Conservation (phyloP, 2,329 filamentous ascomycete species). For the Penicillium italicum region DNA sequence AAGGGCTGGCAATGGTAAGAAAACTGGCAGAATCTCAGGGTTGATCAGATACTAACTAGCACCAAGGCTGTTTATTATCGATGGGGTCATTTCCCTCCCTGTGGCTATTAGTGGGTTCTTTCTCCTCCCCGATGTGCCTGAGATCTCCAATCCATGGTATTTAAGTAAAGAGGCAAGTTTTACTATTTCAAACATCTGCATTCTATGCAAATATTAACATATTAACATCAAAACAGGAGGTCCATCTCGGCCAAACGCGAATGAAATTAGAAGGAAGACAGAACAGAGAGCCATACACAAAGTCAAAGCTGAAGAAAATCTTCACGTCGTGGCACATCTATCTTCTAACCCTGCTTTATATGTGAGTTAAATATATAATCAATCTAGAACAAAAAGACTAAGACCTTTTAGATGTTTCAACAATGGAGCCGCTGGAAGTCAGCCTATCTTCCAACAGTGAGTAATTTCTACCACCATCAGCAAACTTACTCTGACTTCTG, state of each 20-base stretch:
- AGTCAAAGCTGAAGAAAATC: constrained; percentile 56
- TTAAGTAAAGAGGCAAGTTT: constrained; percentile 37
- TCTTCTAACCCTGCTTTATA: constrained; percentile 55
- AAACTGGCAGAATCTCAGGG: neutral
- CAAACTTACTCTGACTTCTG: neutral
- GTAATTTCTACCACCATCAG: neutral
- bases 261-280: constrained; percentile 51
- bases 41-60: neutral
- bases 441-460: constrained; percentile 55
- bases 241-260: constrained; percentile 46
- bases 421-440: constrained; percentile 52
- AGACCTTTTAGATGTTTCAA: constrained; percentile 51
- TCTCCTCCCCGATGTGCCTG: constrained; percentile 49
- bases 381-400: neutral
- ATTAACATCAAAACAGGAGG: constrained; percentile 32
- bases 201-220: neutral
- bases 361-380: constrained; percentile 34
- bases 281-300: constrained; percentile 46
- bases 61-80: constrained; percentile 50
- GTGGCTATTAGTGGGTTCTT: constrained; percentile 51
- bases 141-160: constrained; percentile 51
- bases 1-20: constrained; percentile 53
- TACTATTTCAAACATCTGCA: neutral
- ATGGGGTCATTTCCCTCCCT: constrained; percentile 53
- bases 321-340: constrained; percentile 65